Evolutionary conservation across 2,329 filamentous ascomycete genomes (phyloP), one percentile per base, ranked within the genome.

Genomic region (Aspergillus sp.): DNA sequence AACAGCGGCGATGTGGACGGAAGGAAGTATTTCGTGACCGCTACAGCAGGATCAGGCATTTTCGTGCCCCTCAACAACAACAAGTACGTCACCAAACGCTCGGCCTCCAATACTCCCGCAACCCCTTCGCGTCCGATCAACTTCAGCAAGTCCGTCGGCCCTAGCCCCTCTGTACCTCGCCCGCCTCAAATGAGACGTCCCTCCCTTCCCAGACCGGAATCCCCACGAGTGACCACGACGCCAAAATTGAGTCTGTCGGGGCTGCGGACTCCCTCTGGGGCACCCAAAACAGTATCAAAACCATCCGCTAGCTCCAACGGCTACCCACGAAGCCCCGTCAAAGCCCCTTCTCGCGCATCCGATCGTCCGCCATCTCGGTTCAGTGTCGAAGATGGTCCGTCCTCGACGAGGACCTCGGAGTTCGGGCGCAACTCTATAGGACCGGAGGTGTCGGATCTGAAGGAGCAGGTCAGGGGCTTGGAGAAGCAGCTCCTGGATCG

Each of bases 1-100:
- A 99, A 99, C 71, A 96, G 85, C 68, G 95, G 95, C 62, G 93
- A 96, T 74, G 95, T 98, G 54, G 93, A 98, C 66, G 95, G 93
- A 41, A 80, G 79, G 58, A 80, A 79, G 55, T 99, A 99, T 76
- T 99, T 99, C 73, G 82, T 81, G 36, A 96, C 95, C 11, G 83
- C 83, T 3, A 77, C 88, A 20, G 85, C 90, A 0, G 91, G 91
- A 60, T 87, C 95, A 2, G 95, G 95, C 59, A 98, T 99, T 68
- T 99, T 99, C 71, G 83, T 99, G 13, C 95, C 95, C 3, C 79
- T 95, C 15, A 85, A 88, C 72, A 95, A 96, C 73, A 90, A 90
- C 34, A 82, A 75, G 62, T 77, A 76, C 60, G 72, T 77, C 83
- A 69, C 89, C 84, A 74, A 88, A 85, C 70, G 84, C 8, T 59